These are phyloP conservation scores for Fonsecaea erecta DNA, from an alignment of 2,329 filamentous ascomycete genomes.

Conservation along the genomic window DNA sequence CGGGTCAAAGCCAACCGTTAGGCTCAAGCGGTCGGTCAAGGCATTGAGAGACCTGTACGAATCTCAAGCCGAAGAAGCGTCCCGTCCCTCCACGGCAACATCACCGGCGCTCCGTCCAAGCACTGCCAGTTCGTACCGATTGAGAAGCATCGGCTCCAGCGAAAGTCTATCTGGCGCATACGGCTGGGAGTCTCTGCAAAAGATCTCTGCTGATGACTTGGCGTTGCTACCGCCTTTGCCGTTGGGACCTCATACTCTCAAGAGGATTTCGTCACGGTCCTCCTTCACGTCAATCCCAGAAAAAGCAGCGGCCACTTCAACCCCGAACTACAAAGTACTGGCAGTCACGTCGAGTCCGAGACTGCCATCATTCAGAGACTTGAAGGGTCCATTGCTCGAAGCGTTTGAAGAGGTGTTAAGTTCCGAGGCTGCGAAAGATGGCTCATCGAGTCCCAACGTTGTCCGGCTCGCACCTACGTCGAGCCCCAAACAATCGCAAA, in stretches of 20 bases:
- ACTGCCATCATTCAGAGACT: conserved; percentile 21
- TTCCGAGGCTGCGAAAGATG: conserved; percentile 30
- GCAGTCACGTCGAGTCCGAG: conserved; percentile 30
- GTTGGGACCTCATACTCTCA: conserved; percentile 14
- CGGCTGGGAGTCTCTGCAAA: conserved; percentile 35
- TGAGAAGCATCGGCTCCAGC: conserved; percentile 37
- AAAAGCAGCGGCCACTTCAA: conserved; percentile 26
- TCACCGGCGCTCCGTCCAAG: conserved; percentile 33
- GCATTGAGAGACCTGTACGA: conserved; percentile 39
- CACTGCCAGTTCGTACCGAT: conserved; percentile 29
- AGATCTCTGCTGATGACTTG: conserved; percentile 35
- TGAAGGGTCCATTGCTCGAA: conserved; percentile 18
- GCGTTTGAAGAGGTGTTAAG: conserved; percentile 23
- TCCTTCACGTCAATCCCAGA: conserved; percentile 33
- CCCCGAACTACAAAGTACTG: conserved; percentile 34
- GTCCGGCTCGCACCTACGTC: conserved; percentile 46
- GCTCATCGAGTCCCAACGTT: conserved; percentile 49
- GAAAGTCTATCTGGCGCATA: conserved; percentile 35
- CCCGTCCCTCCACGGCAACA: conserved; percentile 35
- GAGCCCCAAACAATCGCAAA: conserved; percentile 36
- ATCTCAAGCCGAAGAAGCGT: conserved; percentile 36
- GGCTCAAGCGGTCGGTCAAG: conserved; percentile 38
- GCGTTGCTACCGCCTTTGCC: conserved; percentile 33
- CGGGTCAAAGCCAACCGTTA: conserved; percentile 29
- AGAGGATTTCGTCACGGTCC: conserved; percentile 26